Percentiles rank a stretch among this genome's conserved stretches.
Evolutionary conservation across 2,329 filamentous ascomycete species (phyloP).

Genomic region (Lecanosticta acicola): DNA sequence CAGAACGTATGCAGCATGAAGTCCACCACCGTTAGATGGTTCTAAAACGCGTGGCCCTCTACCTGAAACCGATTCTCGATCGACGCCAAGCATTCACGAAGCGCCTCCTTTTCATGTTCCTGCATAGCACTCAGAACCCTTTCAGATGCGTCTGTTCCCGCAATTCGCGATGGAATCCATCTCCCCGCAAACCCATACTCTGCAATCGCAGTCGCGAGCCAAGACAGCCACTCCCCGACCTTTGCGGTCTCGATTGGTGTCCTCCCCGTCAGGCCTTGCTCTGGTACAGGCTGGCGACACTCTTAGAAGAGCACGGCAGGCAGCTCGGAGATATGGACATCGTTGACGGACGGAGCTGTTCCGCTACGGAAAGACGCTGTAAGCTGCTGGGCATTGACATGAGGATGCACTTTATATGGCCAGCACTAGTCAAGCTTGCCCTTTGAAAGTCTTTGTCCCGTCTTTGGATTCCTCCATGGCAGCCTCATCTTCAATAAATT

Average conservation of each 20-base stretch:
- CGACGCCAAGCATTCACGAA: conserved; percentile 14
- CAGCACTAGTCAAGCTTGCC: background rate
- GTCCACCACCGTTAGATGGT: conserved; percentile 34
- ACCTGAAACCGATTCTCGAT: conserved; percentile 25
- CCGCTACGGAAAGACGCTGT: too few species aligned
- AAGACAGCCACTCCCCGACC: conserved; percentile 35
- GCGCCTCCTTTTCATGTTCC: conserved; percentile 5
- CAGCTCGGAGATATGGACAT: conserved; percentile 35
- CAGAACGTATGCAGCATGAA: conserved; percentile 26
- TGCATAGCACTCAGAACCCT: conserved; percentile 21
- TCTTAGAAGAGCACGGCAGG: conserved; percentile 32
- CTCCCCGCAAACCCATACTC: conserved; percentile 27
- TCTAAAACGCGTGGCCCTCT: conserved; percentile 24
- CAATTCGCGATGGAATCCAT: conserved; percentile 26
- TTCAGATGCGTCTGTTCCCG: conserved; percentile 16
- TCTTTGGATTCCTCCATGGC: background rate
- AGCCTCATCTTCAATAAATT: background rate
- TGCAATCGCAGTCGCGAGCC: conserved; percentile 32
- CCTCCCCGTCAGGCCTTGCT: conserved; percentile 27
- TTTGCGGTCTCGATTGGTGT: conserved; percentile 30
- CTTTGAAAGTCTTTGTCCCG: background rate
- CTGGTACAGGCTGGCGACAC: conserved; percentile 31
- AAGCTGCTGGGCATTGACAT: too few species aligned
- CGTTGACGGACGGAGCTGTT: too few species aligned
- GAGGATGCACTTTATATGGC: too few species aligned